Evolutionary conservation across 768 basidiomycete species (phyloP).

Genomic region (Collybia sp.): DNA sequence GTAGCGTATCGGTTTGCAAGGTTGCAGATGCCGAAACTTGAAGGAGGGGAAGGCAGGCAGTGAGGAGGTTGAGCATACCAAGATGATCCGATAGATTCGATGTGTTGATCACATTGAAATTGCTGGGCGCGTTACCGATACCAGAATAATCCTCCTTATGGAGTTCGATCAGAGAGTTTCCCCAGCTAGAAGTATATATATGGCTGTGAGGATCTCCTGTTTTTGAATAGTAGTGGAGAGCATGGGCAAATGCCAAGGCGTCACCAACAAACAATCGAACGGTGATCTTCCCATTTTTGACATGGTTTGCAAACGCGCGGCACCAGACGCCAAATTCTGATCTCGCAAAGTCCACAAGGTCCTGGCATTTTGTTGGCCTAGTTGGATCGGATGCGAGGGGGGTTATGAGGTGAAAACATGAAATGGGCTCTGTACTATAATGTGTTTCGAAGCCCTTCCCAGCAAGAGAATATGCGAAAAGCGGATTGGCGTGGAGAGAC

Average conservation of each 20-base stretch:
- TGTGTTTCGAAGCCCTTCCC: conserved; percentile 36
- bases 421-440: conserved; percentile 38
- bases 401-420: conserved; percentile 31
- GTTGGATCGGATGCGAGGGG: conserved; percentile 21
- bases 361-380: conserved; percentile 7
- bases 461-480: conserved; percentile 34
- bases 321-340: conserved; percentile 31
- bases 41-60: conserved; percentile 32
- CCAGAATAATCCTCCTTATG: conserved; percentile 23
- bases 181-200: conserved; percentile 30
- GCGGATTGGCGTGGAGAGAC: conserved; percentile 36
- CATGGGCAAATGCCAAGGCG: conserved; percentile 30
- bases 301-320: conserved; percentile 14
- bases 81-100: conserved; percentile 45
- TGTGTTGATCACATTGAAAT: conserved; percentile 44
- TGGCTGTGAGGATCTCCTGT: conserved; percentile 16
- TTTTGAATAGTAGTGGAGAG: conserved; percentile 20
- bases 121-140: conserved; percentile 20
- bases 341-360: conserved; percentile 22
- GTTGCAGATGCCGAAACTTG: conserved; percentile 20
- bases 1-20: conserved; percentile 37
- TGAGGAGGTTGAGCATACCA: conserved; percentile 41
- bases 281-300: conserved; percentile 8
- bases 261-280: conserved; percentile 40
- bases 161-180: conserved; percentile 23